Evolutionary conservation across 2,329 filamentous ascomycete genomes (phyloP).

Genomic region (Aspergillus neoniger): DNA sequence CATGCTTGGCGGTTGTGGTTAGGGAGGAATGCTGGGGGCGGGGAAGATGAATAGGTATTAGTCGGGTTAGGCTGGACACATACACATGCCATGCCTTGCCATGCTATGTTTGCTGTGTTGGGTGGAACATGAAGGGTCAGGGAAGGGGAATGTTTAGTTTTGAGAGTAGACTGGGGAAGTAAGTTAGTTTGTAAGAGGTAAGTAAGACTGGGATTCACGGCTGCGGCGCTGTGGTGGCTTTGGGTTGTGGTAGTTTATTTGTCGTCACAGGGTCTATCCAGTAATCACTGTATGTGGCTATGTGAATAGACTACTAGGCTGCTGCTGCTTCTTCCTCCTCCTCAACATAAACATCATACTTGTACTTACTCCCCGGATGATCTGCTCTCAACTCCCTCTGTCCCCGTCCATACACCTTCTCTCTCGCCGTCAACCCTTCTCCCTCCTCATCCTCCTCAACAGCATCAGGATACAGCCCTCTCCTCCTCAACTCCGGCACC

Average conservation of each 20-base stretch:
- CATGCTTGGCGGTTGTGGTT: no score
- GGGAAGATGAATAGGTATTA: no score
- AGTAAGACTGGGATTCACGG: neutral
- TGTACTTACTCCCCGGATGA: conserved; percentile 61
- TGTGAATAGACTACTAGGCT: neutral
- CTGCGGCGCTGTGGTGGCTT: neutral
- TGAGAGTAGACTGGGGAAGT: no score
- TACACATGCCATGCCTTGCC: neutral
- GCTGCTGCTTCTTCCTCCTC: conserved; percentile 31
- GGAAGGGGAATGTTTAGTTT: no score
- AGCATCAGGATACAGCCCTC: conserved; percentile 43
- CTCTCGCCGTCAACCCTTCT: conserved; percentile 52
- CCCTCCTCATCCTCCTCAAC: conserved; percentile 27
- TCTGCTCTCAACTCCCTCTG: conserved; percentile 60
- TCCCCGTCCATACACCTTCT: conserved; percentile 64
- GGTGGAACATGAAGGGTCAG: neutral
- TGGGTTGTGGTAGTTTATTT: neutral
- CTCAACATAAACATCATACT: conserved; percentile 64
- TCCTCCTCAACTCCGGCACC: conserved; percentile 49
- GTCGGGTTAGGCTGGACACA: no score
- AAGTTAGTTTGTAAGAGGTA: no score
- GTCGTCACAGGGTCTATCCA: neutral
- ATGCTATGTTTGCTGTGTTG: neutral
- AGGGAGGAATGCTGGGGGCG: no score
- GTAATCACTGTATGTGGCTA: no score